Base-by-base conservation (phyloP, 2,329 filamentous ascomycete genomes). In the Colletotrichum musae region DNA sequence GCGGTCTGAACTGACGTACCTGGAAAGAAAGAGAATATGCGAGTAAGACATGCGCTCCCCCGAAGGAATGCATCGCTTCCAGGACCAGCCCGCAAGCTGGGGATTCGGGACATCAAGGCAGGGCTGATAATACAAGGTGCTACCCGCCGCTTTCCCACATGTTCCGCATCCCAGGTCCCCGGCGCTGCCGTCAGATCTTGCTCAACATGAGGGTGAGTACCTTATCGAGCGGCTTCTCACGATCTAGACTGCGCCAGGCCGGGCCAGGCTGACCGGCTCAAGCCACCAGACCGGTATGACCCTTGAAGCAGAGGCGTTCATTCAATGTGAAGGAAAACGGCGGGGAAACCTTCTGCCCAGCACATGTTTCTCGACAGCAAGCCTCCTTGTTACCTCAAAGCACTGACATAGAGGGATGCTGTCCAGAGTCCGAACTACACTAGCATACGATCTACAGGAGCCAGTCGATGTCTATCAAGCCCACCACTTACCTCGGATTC, bases 181-280 rank as follows among this genome's bases (percentile, higher is more conserved):
- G 66, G 66, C 61, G 54, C 56, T 32, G 56, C 41, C 58, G 13
- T 62, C 36, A 62, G 62, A 69, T 66, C 62, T 66, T 59, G 56
- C 50, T 52, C 62, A 60, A 51, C 56, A 60, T 43, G 43, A 24
- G n/a, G 13, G 45, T 47, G 45, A 47, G 50, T 59, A 69, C 62
- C 51, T 45, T 21, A 13, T 45, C 56, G 21, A 18, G 16, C 18
- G 21, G 47, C n/a, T 18, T 16, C 28, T 48, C 24, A 18, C 54
- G n/a, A 60, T 61, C 62, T 51, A 56, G 66, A 45, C 52, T 56
- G 62, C 28, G 39, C 36, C 24, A 47, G 50, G 18, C 26, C 36
- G 45, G 56, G 36, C 26, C 15, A 12, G 51, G 36, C 18, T 45
- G 56, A 43, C 47, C 32, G 32, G 32, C 32, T 36, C 32, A 6